Base-by-base conservation (phyloP, 139 green algal species). In the Closterium sp. region DNA sequence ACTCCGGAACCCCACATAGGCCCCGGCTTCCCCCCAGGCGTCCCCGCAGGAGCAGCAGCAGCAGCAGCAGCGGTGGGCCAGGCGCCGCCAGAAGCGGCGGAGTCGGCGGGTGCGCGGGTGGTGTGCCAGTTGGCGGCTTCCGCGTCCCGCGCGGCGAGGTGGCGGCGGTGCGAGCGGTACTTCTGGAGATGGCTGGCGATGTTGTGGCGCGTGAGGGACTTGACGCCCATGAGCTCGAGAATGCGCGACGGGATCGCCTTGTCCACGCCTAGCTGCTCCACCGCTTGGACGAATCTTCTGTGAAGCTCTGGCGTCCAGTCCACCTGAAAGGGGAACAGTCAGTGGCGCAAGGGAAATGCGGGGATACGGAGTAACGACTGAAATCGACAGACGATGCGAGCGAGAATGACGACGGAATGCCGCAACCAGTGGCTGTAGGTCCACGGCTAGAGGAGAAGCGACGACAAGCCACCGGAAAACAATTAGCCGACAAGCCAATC, bases 241-340 rank as follows among this genome's bases (percentile, higher is more conserved):
- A 96, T 96, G 23, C 92, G 87, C 34, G 87, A 92, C 19, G 95
- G 95, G 23, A 96, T 95, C 55, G 95, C 95, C 91, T 96, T 95
- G 84, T 96, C 95, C 36, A 93, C 93, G 12, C 95, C 94, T 31
- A 96, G 86, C 83, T 94, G 93, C 91, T 96, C 94, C 88, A 96
- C 95, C 8, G 91, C 95, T 3, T 92, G 84, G 34, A 96, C 95
- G 88, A 96, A 96, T 16, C 87, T 33, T 30, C 89, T 25, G 64
- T 96, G 95, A 30, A 96, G 92, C 34, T 96, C 91, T 25, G 88
- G 76, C 28, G 95, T 96, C 95, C 95, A 96, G 84, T 96, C 95
- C 35, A 96, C 92, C 93, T 95, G 94, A 8, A 87, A 16, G 23
- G 21, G 23, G 66, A 19, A 84, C 66, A 84, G 66, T n/a, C n/a